A percentile compares a stretch with the other conserved stretches of the same genome.
These are phyloP conservation scores for Malassezia globosa DNA, from an alignment of 1,284 basidiomycete genomes.

Conservation along the genomic window DNA sequence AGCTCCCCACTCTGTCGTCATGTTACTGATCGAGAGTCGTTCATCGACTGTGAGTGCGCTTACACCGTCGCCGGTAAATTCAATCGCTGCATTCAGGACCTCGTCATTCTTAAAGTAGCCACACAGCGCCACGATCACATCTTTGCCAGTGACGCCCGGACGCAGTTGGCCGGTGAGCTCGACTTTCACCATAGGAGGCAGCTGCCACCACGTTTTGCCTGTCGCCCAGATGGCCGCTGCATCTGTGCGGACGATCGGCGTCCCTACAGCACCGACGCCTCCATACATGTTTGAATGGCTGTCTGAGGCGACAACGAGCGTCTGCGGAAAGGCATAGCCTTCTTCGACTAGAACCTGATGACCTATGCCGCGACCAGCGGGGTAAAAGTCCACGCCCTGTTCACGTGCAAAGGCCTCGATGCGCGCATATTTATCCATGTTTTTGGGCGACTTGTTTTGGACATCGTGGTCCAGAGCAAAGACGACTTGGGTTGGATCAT, in stretches of 20 bases:
- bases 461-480: slow-evolving; percentile 98
- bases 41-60: slow-evolving; percentile 72
- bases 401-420: slow-evolving; percentile 83
- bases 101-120: slow-evolving; percentile 95
- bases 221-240: slow-evolving; percentile 96
- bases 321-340: slow-evolving; percentile 46
- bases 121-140: slow-evolving; percentile 93
- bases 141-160: slow-evolving; percentile 89
- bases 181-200: slow-evolving; percentile 89
- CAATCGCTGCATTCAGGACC: slow-evolving; percentile 94
- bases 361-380: slow-evolving; percentile 93
- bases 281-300: slow-evolving; percentile 99
- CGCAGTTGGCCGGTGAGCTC: slow-evolving; percentile 72
- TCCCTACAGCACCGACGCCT: slow-evolving; percentile 90
- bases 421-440: slow-evolving; percentile 79
- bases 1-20: slow-evolving; percentile 99
- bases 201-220: slow-evolving; percentile 99
- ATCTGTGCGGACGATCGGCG: slow-evolving; percentile 69
- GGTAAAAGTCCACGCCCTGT: slow-evolving; percentile 87
- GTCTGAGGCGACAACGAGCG: slow-evolving; percentile 64
- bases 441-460: slow-evolving; percentile 88
- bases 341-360: slow-evolving; percentile 46
- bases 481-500: slow-evolving; percentile 72
- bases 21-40: slow-evolving; percentile 70
- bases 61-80: slow-evolving; percentile 92